Base-by-base conservation (phyloP, 768 basidiomycete species). In the Lentinula edodes region DNA sequence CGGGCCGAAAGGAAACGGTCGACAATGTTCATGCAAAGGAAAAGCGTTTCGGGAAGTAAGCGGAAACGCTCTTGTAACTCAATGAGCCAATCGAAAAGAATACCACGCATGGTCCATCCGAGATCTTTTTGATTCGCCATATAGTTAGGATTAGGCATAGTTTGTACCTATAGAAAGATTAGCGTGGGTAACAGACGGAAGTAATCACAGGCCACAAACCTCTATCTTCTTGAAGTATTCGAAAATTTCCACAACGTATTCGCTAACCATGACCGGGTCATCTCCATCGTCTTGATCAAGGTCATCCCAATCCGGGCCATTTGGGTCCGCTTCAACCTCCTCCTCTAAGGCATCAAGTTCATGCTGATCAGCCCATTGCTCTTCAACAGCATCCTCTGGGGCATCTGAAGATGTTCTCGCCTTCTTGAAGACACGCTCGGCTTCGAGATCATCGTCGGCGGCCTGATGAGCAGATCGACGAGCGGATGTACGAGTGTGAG, bases 71-170 rank as follows among this genome's bases (percentile, higher is more conserved):
- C 81, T 71, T 97, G 95, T 15, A 95, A 88, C 73, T 95, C 91
- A 65, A 97, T 85, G 62, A 98, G 80, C 94, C 94, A 97, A 78
- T 96, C 95, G 64, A 91, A 85, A 16, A 98, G 84, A 54, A 95
- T 85, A 7, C 86, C 88, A 10, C 94, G 89, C 85, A 95, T 93
- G 54, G 86, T 85, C 93, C 93, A 96, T 13, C 86, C 87, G 34
- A 97, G 80, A 58, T 93, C 89, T 61, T 83, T 83, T 72, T 98
- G 94, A 62, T 73, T 80, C 12, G 84, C 76, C 90, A 97, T 95
- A 73, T 96, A 97, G 62, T 87, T 80, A 0, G 90, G 83, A 63
- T 89, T 86, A 2, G 95, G 92, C 73, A 94, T 84, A 0, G 87
- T 92, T 9, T 75, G 73, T 64, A 85, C 72, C 95, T 96, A 65